A percentile compares a stretch with the other conserved stretches of the same genome.
Evolutionary conservation across 2,329 filamentous ascomycete species (phyloP).

Genomic region (Cladophialophora immunda): DNA sequence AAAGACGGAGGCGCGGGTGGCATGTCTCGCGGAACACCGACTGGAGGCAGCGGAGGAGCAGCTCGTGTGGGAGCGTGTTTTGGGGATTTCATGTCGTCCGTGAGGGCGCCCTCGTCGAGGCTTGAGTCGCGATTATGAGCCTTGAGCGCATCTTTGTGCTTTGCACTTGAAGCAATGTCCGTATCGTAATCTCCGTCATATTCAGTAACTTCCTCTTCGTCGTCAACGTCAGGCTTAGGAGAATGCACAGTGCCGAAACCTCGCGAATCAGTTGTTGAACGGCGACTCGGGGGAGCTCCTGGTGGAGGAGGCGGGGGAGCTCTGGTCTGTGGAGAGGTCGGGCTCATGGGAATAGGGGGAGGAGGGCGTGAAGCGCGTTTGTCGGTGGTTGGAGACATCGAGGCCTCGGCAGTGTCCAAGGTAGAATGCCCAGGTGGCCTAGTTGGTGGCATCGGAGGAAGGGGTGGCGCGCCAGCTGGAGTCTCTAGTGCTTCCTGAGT

Average conservation of each 20-base stretch:
- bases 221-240: constrained; percentile 64
- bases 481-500: constrained; percentile 42
- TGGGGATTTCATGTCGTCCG: constrained; percentile 62
- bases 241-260: constrained; percentile 43
- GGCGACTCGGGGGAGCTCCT: constrained; percentile 61
- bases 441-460: constrained; percentile 45
- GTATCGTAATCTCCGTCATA: constrained; percentile 99
- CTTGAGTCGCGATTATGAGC: constrained; percentile 80
- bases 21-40: constrained; percentile 66
- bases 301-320: constrained; percentile 71
- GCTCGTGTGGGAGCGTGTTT: constrained; percentile 50
- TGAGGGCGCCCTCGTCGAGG: constrained; percentile 69
- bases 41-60: constrained; percentile 63
- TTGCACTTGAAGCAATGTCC: constrained; percentile 92
- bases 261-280: constrained; percentile 67
- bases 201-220: constrained; percentile 83
- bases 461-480: constrained; percentile 49
- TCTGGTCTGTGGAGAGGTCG: constrained; percentile 57
- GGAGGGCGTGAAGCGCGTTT: constrained; percentile 53
- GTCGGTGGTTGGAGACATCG: constrained; percentile 46
- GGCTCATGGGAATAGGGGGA: constrained; percentile 49
- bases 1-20: constrained; percentile 72
- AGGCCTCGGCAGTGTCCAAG: constrained; percentile 42
- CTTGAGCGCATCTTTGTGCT: constrained; percentile 91
- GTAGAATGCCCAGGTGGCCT: constrained; percentile 18